These are phyloP conservation scores for Suillus sp. DNA, from an alignment of 768 basidiomycete genomes.

Conservation along the genomic window DNA sequence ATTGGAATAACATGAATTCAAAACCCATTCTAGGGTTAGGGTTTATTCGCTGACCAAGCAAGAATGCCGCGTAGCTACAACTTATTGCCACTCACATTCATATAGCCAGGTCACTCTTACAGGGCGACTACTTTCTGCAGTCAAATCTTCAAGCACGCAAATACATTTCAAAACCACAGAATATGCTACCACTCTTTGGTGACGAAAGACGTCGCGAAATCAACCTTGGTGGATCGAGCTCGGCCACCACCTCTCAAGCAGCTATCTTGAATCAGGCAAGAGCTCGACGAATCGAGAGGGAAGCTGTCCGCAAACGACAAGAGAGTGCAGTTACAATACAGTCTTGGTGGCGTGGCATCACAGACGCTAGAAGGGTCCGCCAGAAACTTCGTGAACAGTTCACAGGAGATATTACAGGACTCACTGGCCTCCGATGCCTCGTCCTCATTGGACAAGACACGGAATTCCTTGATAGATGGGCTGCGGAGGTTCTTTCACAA, in stretches of 20 bases:
- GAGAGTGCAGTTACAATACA: slow-evolving; percentile 67
- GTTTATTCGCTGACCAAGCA: slow-evolving; percentile 17
- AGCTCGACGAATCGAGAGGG: slow-evolving; percentile 58
- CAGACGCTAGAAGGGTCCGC: slow-evolving; percentile 44
- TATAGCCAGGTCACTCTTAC: neutral
- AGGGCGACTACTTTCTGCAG: neutral
- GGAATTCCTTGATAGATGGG: slow-evolving; percentile 37
- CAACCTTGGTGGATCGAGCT: slow-evolving; percentile 70
- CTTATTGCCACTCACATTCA: too few species aligned
- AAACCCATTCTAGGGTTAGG: slow-evolving; percentile 20
- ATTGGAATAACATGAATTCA: too few species aligned
- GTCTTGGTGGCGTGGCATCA: slow-evolving; percentile 65
- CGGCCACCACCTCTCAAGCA: slow-evolving; percentile 48
- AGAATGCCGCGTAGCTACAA: too few species aligned
- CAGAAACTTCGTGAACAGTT: slow-evolving; percentile 51
- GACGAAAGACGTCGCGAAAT: slow-evolving; percentile 62
- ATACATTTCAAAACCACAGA: neutral
- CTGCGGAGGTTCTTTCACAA: slow-evolving; percentile 16
- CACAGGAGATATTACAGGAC: slow-evolving; percentile 49
- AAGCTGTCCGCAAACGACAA: slow-evolving; percentile 52
- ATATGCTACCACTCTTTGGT: slow-evolving; percentile 50
- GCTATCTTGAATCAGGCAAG: slow-evolving; percentile 66
- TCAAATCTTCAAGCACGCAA: neutral
- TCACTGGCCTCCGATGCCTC: slow-evolving; percentile 65
- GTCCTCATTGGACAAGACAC: slow-evolving; percentile 56